Conservation (phyloP, 2,329 filamentous ascomycete species). For the Pezicula carpinea region DNA sequence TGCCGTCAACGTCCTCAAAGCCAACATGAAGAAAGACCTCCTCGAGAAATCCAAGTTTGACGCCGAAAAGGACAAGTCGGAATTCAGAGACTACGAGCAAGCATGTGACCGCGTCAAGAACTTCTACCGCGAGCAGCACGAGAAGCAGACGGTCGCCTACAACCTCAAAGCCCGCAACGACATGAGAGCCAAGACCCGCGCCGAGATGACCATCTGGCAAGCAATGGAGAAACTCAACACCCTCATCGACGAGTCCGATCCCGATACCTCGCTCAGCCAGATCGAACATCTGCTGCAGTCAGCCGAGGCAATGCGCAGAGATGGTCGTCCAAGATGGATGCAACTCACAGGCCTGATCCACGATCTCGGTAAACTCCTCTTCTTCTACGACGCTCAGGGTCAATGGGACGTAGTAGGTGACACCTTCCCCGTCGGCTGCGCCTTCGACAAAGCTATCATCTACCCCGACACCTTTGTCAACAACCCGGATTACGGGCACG, state of each 20-base stretch:
- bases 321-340: slow-evolving; percentile 81
- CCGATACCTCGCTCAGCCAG: slow-evolving; percentile 80
- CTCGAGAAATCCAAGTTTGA: slow-evolving; percentile 64
- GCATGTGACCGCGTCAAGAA: slow-evolving; percentile 80
- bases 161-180: slow-evolving; percentile 75
- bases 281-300: slow-evolving; percentile 87
- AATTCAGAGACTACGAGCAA: slow-evolving; percentile 78
- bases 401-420: slow-evolving; percentile 94
- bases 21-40: slow-evolving; percentile 32
- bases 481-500: slow-evolving; percentile 70
- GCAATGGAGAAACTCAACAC: slow-evolving; percentile 92
- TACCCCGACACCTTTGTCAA: slow-evolving; percentile 71
- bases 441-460: slow-evolving; percentile 72
- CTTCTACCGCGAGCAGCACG: slow-evolving; percentile 74
- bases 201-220: slow-evolving; percentile 80
- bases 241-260: slow-evolving; percentile 85
- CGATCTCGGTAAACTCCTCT: slow-evolving; percentile 75
- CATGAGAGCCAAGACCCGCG: slow-evolving; percentile 60
- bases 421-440: slow-evolving; percentile 75
- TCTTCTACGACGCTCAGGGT: slow-evolving; percentile 76
- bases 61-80: slow-evolving; percentile 69
- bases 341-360: slow-evolving; percentile 74
- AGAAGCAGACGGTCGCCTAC: slow-evolving; percentile 74
- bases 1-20: slow-evolving; percentile 50
- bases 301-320: slow-evolving; percentile 82